Percentiles rank a stretch among this genome's conserved stretches.
phyloP scores from a whole-genome alignment of 2,329 filamentous ascomycete genomes.

The Metarhizium album region DNA sequence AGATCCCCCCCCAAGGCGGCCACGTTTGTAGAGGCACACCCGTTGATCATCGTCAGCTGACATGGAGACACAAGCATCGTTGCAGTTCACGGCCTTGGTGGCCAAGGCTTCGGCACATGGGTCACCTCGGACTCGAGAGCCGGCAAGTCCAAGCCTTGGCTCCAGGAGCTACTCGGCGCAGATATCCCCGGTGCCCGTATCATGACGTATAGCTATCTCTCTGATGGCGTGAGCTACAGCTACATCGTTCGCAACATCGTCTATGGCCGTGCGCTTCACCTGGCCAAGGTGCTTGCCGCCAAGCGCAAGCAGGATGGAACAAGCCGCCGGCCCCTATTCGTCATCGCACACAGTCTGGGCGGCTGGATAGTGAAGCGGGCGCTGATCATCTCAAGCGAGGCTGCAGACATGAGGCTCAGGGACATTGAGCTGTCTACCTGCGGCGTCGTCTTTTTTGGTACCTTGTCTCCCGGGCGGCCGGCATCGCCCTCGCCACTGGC shows the following conservation, averaged over 20 bases:
- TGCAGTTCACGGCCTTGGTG: constrained; percentile 17
- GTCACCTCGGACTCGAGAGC: constrained; percentile 11
- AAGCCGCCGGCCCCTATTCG: constrained; percentile 14
- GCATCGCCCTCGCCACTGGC: constrained; percentile 15
- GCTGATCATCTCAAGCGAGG: constrained; percentile 17
- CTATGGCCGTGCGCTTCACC: constrained; percentile 14
- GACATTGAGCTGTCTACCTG: constrained; percentile 16
- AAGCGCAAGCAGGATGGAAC: constrained; percentile 11
- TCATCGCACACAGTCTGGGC: constrained; percentile 18
- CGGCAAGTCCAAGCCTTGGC: constrained; percentile 14
- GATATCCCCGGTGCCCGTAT: constrained; percentile 17
- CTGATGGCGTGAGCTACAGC: constrained; percentile 13
- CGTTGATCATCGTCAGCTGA: neutral
- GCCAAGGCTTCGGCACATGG: constrained; percentile 17
- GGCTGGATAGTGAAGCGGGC: constrained; percentile 20
- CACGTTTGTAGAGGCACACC: too few relatives aligned
- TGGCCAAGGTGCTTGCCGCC: constrained; percentile 13
- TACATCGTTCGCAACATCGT: constrained; percentile 15
- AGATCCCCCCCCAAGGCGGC: neutral
- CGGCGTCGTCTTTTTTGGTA: constrained; percentile 18
- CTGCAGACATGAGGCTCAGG: constrained; percentile 11
- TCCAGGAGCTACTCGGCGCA: constrained; percentile 13
- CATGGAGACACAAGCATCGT: constrained; percentile 13
- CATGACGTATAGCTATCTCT: constrained; percentile 16
- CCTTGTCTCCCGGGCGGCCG: constrained; percentile 12